Conservation (phyloP, 306 rosid species). For the Sechiopsis laciniata region DNA sequence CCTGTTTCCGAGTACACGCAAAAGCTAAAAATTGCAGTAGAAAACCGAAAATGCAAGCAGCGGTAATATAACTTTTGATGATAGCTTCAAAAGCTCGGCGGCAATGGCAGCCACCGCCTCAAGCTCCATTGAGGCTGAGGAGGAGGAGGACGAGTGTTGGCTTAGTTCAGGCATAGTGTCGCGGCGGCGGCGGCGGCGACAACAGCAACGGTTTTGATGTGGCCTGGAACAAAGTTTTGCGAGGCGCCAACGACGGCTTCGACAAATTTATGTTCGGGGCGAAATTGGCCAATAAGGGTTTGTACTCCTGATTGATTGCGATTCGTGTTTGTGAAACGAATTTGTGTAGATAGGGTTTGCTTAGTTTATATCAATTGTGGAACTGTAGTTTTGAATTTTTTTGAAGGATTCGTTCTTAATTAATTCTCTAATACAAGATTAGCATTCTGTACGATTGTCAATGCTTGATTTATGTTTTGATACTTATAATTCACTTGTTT, state of each 20-base stretch:
- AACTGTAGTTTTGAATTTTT: not conserved
- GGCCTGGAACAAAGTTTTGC: slow-evolving; percentile 74
- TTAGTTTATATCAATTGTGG: not conserved
- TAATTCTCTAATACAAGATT: not conserved
- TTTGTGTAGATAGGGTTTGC: too few species aligned
- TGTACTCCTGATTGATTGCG: slow-evolving; percentile 20
- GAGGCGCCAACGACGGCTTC: slow-evolving; percentile 71
- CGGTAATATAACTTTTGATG: not conserved
- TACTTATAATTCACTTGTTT: too few species aligned
- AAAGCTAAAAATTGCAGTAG: not conserved
- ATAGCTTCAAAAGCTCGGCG: slow-evolving; percentile 39
- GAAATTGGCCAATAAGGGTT: slow-evolving; percentile 72
- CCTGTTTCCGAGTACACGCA: not conserved
- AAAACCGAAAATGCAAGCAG: not conserved
- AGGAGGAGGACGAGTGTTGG: slow-evolving; percentile 18
- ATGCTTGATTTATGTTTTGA: too few species aligned
- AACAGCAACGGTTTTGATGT: slow-evolving; percentile 32
- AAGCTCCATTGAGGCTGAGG: slow-evolving; percentile 18
- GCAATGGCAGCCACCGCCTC: slow-evolving; percentile 37
- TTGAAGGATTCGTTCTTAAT: not conserved
- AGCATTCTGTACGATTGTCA: too few species aligned
- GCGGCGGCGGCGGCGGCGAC: slow-evolving; percentile 53
- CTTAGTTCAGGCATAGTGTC: slow-evolving; percentile 41
- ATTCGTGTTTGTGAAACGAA: slow-evolving; percentile 27
- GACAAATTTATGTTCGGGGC: slow-evolving; percentile 71